phyloP scores from a whole-genome alignment of 306 rosid species.

The Quercus aquifolioides region DNA sequence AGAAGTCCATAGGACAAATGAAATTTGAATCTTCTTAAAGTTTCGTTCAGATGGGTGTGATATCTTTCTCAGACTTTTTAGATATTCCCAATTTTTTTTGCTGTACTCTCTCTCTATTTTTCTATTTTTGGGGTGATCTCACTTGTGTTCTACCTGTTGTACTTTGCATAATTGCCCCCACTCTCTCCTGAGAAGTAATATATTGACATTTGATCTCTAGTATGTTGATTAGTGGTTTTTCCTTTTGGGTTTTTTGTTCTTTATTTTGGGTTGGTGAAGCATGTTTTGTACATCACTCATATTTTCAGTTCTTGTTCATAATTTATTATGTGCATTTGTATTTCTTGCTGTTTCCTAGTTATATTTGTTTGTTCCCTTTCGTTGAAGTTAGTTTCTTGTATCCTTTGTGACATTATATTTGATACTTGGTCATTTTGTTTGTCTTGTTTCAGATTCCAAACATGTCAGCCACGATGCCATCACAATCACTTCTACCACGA shows the following conservation, averaged over 20 bases:
- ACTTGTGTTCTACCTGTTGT: no score
- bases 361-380: neutral
- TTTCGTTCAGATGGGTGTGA: no score
- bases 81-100: no score
- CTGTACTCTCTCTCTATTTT: no score
- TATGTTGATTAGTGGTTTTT: neutral
- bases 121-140: no score
- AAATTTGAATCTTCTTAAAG: no score
- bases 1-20: neutral
- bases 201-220: neutral
- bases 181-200: neutral
- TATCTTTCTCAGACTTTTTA: no score
- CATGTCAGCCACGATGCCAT: constrained; percentile 73
- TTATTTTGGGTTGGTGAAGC: neutral
- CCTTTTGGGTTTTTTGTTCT: neutral
- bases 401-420: constrained; percentile 14
- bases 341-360: neutral
- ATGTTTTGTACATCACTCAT: neutral
- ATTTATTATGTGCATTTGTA: neutral
- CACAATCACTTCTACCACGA: constrained; percentile 62
- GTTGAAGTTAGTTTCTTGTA: neutral
- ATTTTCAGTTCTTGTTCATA: neutral
- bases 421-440: neutral
- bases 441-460: constrained; percentile 67
- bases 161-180: no score